Base-by-base conservation (phyloP, 192 early-diverging fungal genomes). In the Entrophospora sp. region DNA sequence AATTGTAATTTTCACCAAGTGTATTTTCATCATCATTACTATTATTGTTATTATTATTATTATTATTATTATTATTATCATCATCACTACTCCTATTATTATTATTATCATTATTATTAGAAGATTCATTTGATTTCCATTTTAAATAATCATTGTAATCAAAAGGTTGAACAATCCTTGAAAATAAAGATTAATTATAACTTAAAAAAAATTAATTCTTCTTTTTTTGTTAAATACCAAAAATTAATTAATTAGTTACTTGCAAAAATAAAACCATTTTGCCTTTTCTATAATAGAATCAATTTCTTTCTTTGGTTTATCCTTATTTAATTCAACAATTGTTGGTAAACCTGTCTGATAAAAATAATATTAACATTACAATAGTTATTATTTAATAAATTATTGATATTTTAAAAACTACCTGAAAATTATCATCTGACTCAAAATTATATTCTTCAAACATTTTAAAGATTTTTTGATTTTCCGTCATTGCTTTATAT, bases 251-350 rank as follows among this genome's bases (percentile, higher is more conserved):
- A 16, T 24, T 34, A 1, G 18, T 73, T 70, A 77, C 76, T 70
- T 77, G 57, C 67, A 68, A 45, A 72, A 77, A 69, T 77, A 77
- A 64, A 75, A 77, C n/a, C 64, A 70, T 35, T 72, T 75, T 3
- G 76, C 76, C 6, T 69, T 68, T 45, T 72, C 60, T 36, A 72
- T 45, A n/a, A 75, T 5, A 25, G 24, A 27, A 34, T 56, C 20
- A 24, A 34, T 13, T n/a, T 66, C 53, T 4, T 75, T 65, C 28
- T 62, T 38, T 13, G 61, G 24, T 31, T 74, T 74, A 4, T 61
- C 64, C 40, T 67, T 22, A 30, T 68, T 37, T 27, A 69, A 66
- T 25, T 61, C 42, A 18, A 77, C 49, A 40, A 77, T 52, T 3
- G 70, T 69, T 10, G 70, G 61, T 18, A 75, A 55, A 32, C 76